Base-by-base conservation (phyloP, 306 rosid species). In the Cucumis melo region DNA sequence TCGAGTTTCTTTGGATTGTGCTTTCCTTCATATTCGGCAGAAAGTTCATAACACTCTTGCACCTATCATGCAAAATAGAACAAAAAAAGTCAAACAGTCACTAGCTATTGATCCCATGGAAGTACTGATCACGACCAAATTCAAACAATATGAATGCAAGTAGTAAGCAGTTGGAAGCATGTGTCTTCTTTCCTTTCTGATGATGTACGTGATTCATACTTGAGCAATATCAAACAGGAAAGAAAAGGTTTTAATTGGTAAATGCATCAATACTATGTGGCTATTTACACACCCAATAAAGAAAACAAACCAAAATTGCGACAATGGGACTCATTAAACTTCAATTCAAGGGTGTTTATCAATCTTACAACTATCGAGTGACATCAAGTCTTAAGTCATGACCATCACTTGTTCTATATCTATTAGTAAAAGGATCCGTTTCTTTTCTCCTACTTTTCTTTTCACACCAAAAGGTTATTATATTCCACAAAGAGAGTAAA, bases 21-120 rank as follows among this genome's bases (percentile, higher is more conserved):
- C 87, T 87, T 90, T 48, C 99, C 90, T 85, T 95, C 99, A 77
- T 95, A 95, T 81, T 92, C 92, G 17, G 99, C 97, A 63, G 99
- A 95, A 79, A 95, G 95, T 78, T 94, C 98, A 85, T 94, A 94
- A 41, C 91, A 89, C 57, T 92, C 97, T 90, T 91, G 98, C 63
- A 94, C 98, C 98, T 94, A 51, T 61, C 61, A 72, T 72, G 2
- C 63, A 79, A 24, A 71, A 16, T 0, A 51, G 2, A 27, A 15
- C 59, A 41, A 23, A 42, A 21, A 24, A 42, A 17, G 8, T 5
- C 16, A 63, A 56, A 55, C 19, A 68, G 53, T 41, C 74, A 67
- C 74, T 24, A 67, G 36, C 55, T 39, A 67, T 20, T 67, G 54
- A 16, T 14, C 10, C 48, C 19, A 42, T 41, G 55, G 32, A 67